Base-by-base conservation (phyloP, 2,329 filamentous ascomycete species). In the Apiospora sp. region DNA sequence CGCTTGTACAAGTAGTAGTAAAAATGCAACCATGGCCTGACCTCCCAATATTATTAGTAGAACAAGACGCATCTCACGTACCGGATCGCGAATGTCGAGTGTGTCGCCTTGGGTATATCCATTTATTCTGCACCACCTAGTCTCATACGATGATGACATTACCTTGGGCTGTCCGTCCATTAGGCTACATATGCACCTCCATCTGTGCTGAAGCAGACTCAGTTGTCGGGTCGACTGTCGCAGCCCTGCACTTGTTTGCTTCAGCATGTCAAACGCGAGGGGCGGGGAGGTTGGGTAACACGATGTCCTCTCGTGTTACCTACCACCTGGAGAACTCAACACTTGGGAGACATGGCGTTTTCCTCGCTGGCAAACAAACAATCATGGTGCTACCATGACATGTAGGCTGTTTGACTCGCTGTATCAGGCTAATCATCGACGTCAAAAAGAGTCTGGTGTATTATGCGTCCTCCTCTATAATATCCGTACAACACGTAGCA, bases 401-500 rank as follows among this genome's bases (percentile, higher is more conserved):
- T 22, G 19, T 61, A 10, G 30, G 16, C 54, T 64, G 58, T 64
- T 34, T 64, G 58, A 64, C 58, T 64, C 58, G 58, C 58, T 64
- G 58, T 64, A 64, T 41, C 58, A 64, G 58, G 58, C 58, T 64
- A 41, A 37, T 41, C 22, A 64, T 64, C n/a, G 58, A 41, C 58
- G 34, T 64, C 34, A 34, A n/a, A 64, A 64, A n/a, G 58, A 64
- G 58, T n/a, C 34, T 64, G 58, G 58, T 41, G 58, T 64, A 41
- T 64, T 41, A 64, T 64, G 58, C 58, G 58, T 22, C 58, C 58
- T 64, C 58, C 19, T 41, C 34, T 64, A 30, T 41, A 13, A 30
- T 64, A 41, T 41, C 58, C 58, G 58, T 41, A 41, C 58, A 64
- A 37, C 58, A 64, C 58, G 58, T 64, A 64, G 58, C 58, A 64